These are phyloP conservation scores for Suhomyces vadensis DNA, from an alignment of 805 yeast genomes.

Conservation along the genomic window DNA sequence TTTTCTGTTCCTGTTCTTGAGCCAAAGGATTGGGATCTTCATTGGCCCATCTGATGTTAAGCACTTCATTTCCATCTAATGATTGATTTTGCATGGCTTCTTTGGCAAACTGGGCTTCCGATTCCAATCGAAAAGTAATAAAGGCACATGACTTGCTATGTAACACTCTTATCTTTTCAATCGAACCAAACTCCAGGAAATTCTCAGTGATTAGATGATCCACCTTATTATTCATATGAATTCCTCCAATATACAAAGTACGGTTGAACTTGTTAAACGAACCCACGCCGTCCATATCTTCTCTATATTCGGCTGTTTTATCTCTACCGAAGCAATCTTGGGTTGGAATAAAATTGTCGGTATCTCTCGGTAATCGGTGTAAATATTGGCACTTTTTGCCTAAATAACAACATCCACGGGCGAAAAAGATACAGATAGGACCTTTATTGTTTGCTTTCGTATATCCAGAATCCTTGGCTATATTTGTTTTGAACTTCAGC, in stretches of 20 bases:
- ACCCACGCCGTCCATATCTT: conserved; percentile 95
- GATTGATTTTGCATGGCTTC: conserved; percentile 92
- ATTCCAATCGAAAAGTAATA: conserved; percentile 65
- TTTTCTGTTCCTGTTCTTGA: conserved; percentile 48
- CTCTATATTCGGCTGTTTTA: conserved; percentile 75
- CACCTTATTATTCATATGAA: conserved; percentile 37
- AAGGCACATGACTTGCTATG: conserved; percentile 72
- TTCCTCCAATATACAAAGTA: conserved; percentile 75
- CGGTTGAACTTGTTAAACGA: conserved; percentile 67
- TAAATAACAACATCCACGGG: conserved; percentile 81
- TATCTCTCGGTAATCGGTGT: conserved; percentile 70
- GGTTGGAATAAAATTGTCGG: conserved; percentile 60
- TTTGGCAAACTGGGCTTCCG: conserved; percentile 89
- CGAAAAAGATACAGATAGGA: conserved; percentile 78
- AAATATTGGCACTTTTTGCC: conserved; percentile 76
- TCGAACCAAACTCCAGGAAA: conserved; percentile 75
- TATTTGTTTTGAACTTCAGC: conserved; percentile 60
- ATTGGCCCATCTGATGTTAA: conserved; percentile 83
- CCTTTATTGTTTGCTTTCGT: conserved; percentile 63
- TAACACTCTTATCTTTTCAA: conserved; percentile 65
- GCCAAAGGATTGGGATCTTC: conserved; percentile 82
- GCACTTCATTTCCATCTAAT: conserved; percentile 54
- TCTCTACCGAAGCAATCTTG: conserved; percentile 93
- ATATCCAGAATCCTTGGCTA: conserved; percentile 67
- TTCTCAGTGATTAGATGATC: conserved; percentile 40